These are phyloP conservation scores for Tetratostichococcus sp. DNA, from an alignment of 139 green algal species.

Conservation along the genomic window DNA sequence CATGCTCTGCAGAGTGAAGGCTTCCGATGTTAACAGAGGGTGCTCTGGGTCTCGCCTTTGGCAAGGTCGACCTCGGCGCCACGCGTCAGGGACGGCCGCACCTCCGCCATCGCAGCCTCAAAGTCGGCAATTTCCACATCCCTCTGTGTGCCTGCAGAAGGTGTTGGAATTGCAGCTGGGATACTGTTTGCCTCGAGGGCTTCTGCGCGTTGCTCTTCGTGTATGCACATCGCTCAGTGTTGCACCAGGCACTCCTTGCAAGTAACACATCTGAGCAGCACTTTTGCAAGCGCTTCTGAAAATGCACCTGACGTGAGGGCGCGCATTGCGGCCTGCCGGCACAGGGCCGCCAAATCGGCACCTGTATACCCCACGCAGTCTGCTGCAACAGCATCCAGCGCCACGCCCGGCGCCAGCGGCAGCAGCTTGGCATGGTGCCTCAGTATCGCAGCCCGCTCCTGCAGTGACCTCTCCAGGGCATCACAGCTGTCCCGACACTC, in stretches of 20 bases:
- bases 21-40: too few relatives aligned
- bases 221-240: too few relatives aligned
- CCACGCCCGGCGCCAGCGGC: conserved; percentile 49
- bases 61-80: conserved; percentile 45
- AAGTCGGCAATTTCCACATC: conserved; percentile 37
- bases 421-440: conserved; percentile 48
- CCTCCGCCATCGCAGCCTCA: conserved; percentile 37
- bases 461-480: not conserved
- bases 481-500: too few relatives aligned
- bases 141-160: not conserved
- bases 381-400: conserved; percentile 59
- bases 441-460: conserved; percentile 34
- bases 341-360: conserved; percentile 76
- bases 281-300: not conserved
- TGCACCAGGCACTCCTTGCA: too few relatives aligned
- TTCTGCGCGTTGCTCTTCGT: too few relatives aligned
- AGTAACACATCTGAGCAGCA: too few relatives aligned
- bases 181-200: too few relatives aligned
- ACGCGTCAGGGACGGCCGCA: conserved; percentile 61
- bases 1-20: too few relatives aligned
- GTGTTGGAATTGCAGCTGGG: not conserved
- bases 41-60: too few relatives aligned
- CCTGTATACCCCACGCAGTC: conserved; percentile 76
- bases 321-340: conserved; percentile 70
- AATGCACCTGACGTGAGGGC: conserved; percentile 34